These are phyloP conservation scores for Colletotrichum noveboracense DNA, from an alignment of 2,329 filamentous ascomycete species.

Conservation along the genomic window DNA sequence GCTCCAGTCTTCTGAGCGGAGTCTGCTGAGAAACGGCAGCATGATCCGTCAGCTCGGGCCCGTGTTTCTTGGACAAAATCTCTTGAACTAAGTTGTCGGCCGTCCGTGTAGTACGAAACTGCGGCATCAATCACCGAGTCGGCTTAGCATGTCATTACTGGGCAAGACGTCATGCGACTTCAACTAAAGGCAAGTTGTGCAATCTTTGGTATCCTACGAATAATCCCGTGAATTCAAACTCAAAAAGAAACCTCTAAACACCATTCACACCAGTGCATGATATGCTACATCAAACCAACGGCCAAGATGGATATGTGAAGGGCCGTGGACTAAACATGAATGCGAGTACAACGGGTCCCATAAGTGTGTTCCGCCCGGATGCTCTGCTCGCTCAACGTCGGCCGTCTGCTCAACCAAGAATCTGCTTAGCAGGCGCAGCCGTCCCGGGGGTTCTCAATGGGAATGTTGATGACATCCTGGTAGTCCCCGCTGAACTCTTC, in stretches of 20 bases:
- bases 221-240: constrained; percentile 16
- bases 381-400: neutral
- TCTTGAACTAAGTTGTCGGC: neutral
- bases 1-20: constrained; percentile 9
- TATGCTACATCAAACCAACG: constrained; percentile 25
- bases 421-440: constrained; percentile 83
- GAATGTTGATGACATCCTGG: constrained; percentile 97
- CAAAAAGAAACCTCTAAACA: constrained; percentile 21
- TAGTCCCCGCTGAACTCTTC: constrained; percentile 98
- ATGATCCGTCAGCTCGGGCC: neutral
- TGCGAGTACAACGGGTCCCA: constrained; percentile 2
- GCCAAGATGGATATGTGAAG: constrained; percentile 18
- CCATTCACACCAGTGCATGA: constrained; percentile 22
- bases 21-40: constrained; percentile 6
- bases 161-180: neutral
- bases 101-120: neutral
- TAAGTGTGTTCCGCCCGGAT: neutral
- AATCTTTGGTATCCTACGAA: neutral
- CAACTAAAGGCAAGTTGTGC: neutral
- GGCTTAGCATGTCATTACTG: neutral
- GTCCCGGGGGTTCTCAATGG: constrained; percentile 91
- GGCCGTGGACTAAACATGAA: constrained; percentile 17
- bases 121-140: neutral
- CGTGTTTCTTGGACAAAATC: neutral
- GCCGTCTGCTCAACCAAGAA: neutral